A percentile compares a stretch with the other conserved stretches of the same genome.
Conservation (phyloP, 345 rosid species). For the Heritiera littoralis region DNA sequence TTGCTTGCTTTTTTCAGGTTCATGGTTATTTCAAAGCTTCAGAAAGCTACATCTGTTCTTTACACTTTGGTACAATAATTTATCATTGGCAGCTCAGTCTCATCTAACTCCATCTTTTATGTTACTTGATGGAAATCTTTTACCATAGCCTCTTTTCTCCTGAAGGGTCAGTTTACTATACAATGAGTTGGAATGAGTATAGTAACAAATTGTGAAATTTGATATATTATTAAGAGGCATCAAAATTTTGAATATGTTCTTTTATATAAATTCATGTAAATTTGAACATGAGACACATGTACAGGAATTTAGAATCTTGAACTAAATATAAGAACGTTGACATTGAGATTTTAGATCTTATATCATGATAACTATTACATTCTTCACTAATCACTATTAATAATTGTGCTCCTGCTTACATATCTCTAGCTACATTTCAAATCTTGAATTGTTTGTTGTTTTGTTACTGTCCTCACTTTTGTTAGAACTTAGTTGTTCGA, state of each 20-base stretch:
- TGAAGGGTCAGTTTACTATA: neutral
- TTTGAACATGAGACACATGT: neutral
- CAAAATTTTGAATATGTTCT: neutral
- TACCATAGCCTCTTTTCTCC: neutral
- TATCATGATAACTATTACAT: neutral
- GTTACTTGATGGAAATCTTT: neutral
- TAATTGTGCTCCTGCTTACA: neutral
- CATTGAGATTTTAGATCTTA: neutral
- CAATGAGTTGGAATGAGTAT: neutral
- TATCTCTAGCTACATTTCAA: neutral
- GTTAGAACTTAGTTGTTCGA: neutral
- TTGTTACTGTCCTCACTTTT: neutral
- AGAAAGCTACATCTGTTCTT: slow-evolving; percentile 13
- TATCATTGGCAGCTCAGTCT: neutral
- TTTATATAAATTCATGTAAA: neutral
- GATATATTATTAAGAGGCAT: neutral
- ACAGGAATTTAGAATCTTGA: neutral
- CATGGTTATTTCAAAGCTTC: slow-evolving; percentile 17
- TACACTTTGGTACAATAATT: slow-evolving; percentile 15
- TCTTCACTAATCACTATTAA: neutral
- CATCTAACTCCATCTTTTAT: neutral
- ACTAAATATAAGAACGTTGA: neutral
- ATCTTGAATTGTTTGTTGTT: neutral
- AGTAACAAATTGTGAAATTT: neutral
- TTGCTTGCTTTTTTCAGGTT: slow-evolving; percentile 14